A percentile compares a stretch with the other conserved stretches of the same genome.
Conservation (phyloP, 2,329 filamentous ascomycete genomes). For the Fusarium sp. region DNA sequence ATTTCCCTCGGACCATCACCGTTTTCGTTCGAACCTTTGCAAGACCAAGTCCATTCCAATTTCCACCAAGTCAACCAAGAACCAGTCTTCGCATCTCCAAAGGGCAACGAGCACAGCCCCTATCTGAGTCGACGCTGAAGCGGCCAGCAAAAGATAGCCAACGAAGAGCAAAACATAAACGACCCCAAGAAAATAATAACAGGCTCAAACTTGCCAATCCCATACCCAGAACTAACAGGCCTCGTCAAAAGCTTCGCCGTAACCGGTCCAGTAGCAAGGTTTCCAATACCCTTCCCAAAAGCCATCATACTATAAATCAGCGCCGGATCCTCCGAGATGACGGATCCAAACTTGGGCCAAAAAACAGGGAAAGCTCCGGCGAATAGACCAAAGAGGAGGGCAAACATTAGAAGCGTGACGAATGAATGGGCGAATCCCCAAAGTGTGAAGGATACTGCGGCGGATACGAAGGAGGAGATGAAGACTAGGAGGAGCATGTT, state of each 20-base stretch:
- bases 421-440: constrained; percentile 65
- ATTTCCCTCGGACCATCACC: neutral
- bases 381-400: constrained; percentile 68
- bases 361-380: constrained; percentile 54
- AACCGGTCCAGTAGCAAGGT: constrained; percentile 45
- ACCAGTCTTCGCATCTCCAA: neutral
- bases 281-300: constrained; percentile 47
- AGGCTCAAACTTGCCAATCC: constrained; percentile 26
- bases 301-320: constrained; percentile 46
- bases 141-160: constrained; percentile 2
- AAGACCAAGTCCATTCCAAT: neutral
- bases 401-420: constrained; percentile 62
- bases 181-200: constrained; percentile 32
- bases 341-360: constrained; percentile 45
- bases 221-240: constrained; percentile 26
- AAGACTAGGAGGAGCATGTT: constrained; percentile 58
- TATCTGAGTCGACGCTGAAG: neutral
- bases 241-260: constrained; percentile 34
- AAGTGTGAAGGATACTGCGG: constrained; percentile 62
- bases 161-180: constrained; percentile 29
- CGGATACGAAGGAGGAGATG: constrained; percentile 60
- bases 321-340: constrained; percentile 45
- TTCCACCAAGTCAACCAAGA: neutral
- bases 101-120: neutral
- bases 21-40: neutral